Base-by-base conservation (phyloP, 2,329 filamentous ascomycete species). In the Coniochaeta hoffmannii region DNA sequence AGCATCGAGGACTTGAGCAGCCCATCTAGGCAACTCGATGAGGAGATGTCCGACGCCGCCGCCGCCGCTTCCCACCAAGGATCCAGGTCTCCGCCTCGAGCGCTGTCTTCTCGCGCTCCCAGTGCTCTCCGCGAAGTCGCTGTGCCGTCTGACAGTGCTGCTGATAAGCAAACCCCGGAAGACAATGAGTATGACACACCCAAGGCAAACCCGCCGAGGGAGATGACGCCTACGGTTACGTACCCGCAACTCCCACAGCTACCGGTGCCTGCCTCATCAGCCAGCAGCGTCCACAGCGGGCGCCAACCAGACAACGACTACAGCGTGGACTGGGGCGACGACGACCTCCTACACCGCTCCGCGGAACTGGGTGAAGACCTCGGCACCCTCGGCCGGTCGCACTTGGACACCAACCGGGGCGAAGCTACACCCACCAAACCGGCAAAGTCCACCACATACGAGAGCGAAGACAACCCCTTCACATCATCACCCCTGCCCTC, bases 221-320 rank as follows among this genome's bases (percentile, higher is more conserved):
- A 51, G 9, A 11, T 52, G n/a, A 26, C 50, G 57, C 62, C 50
- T 61, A 63, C 50, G 9, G 56, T 61, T 31, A 58, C 61, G 4
- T 70, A 70, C 60, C 67, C 68, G 4, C 70, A 64, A 35, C 49
- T 69, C 60, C 67, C 68, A 4, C 70, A 64, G 35, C 49, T 69
- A 2, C 63, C 62, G 6, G 46, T 65, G 1, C 64, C 64, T 24
- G 65, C 67, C 3, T 75, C 73, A 0, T 73, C 74, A 19, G 64
- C 64, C 9, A 71, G 69, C 57, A 81, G 73, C 60, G 64, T 71
- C 60, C 70, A 50, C 57, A 81, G 74, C 61, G 79, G 78, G 24
- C 73, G 77, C 14, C 80, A 82, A 56, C 73, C 74, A 3, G 76
- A 79, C 55, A 73, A 71, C 5, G 64, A 70, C 12, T 70, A 72